phyloP scores from a whole-genome alignment of 1,284 basidiomycete species.

The Irpex sp. region DNA sequence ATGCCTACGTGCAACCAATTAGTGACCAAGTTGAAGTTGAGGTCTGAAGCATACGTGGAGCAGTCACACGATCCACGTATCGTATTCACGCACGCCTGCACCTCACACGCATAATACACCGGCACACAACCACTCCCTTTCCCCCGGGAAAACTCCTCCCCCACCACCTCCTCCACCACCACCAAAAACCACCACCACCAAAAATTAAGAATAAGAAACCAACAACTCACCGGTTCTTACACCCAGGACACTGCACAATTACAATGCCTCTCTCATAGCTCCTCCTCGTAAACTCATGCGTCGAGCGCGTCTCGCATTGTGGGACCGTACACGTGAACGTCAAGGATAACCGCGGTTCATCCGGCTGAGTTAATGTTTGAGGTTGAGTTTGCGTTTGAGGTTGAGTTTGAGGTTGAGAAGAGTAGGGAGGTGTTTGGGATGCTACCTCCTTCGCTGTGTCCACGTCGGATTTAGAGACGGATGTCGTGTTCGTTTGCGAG shows the following conservation, averaged over 20 bases:
- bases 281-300: slow-evolving; percentile 83
- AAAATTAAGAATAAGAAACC: neutral
- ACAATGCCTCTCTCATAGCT: slow-evolving; percentile 89
- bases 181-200: too few relatives aligned
- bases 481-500: neutral
- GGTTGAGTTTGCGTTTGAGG: too few relatives aligned
- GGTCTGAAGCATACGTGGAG: neutral
- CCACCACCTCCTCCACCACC: too few relatives aligned
- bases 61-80: slow-evolving; percentile 5
- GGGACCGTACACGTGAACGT: slow-evolving; percentile 87
- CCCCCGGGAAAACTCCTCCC: neutral
- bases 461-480: neutral
- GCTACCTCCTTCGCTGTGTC: neutral
- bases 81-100: slow-evolving; percentile 1
- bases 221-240: slow-evolving; percentile 73
- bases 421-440: neutral
- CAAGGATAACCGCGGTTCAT: slow-evolving; percentile 61
- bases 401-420: too few relatives aligned
- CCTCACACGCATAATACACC: neutral
- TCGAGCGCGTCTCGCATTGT: slow-evolving; percentile 76
- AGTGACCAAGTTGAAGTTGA: neutral
- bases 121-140: neutral
- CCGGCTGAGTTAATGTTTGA: neutral
- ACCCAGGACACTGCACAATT: slow-evolving; percentile 87
- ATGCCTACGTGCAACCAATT: slow-evolving; percentile 44